phyloP scores from a whole-genome alignment of 202 grass and related monocot genomes.

The Saccharum hybrid region DNA sequence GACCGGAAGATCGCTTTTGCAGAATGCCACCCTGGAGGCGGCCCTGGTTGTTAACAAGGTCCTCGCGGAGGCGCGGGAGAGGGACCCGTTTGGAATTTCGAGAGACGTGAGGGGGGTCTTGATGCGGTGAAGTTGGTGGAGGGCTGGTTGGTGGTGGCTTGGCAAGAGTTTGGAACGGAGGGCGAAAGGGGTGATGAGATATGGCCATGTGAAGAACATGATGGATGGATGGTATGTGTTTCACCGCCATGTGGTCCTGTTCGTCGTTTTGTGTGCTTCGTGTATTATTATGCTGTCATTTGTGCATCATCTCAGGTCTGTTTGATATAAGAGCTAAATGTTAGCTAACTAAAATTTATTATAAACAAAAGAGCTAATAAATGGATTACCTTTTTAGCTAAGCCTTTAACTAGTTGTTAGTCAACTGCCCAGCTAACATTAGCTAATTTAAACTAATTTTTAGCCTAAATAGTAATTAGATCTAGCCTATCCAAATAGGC shows the following conservation, averaged over 20 bases:
- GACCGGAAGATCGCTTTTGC: slow-evolving; percentile 5
- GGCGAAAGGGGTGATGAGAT: neutral
- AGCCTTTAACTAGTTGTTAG: no score
- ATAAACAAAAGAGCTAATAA: no score
- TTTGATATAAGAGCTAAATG: no score
- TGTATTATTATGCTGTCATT: neutral
- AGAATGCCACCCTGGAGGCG: slow-evolving; percentile 10
- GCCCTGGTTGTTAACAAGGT: neutral
- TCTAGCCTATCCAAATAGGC: no score
- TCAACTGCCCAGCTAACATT: no score
- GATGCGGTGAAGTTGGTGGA: neutral
- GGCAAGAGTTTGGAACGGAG: neutral
- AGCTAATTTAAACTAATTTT: no score
- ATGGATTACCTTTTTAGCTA: no score
- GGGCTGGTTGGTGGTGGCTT: slow-evolving; percentile 13
- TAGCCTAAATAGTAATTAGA: no score
- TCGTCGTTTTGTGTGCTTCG: neutral
- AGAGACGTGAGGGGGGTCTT: neutral
- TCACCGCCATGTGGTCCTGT: neutral
- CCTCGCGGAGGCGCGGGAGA: neutral
- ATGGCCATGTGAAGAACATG: neutral
- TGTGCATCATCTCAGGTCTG: no score
- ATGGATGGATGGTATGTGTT: neutral
- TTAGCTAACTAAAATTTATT: no score
- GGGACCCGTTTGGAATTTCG: neutral